Percentiles rank a stretch among this genome's conserved stretches.
Conservation (phyloP, 2,329 filamentous ascomycete species). For the Ophiostoma sp. region DNA sequence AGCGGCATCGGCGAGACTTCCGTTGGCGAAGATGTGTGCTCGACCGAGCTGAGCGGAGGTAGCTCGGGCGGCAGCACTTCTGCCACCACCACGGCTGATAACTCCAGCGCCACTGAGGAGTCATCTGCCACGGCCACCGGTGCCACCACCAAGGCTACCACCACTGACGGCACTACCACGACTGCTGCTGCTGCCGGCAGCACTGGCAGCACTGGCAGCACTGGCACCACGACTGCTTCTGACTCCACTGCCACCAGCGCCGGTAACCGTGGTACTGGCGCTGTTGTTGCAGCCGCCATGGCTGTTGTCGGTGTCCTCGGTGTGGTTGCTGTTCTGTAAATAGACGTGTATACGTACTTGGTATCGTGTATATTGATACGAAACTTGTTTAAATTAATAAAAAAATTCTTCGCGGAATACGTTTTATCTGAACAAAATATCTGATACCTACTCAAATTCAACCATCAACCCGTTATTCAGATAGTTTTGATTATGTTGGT, state of each 20-base stretch:
- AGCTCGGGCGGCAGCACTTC: neutral
- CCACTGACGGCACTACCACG: neutral
- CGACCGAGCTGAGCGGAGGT: neutral
- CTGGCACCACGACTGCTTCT: neutral
- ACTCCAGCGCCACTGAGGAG: neutral
- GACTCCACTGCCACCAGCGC: conserved; percentile 18
- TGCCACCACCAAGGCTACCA: conserved; percentile 9
- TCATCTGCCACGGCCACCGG: conserved; percentile 11
- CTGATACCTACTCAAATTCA: neutral
- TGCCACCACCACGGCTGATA: neutral
- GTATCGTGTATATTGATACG: neutral
- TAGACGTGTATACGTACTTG: neutral
- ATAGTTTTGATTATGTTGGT: neutral
- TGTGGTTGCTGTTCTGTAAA: conserved; percentile 17
- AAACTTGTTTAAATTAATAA: neutral
- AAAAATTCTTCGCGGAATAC: neutral
- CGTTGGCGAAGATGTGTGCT: neutral
- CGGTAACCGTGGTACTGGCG: conserved; percentile 16
- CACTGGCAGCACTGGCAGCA: neutral
- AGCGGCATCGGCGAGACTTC: conserved; percentile 15
- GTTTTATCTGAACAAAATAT: neutral
- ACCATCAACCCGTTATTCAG: neutral
- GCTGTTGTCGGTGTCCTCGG: conserved; percentile 18
- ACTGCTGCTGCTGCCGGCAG: neutral
- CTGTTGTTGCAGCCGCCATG: conserved; percentile 16